Evolutionary conservation across 768 basidiomycete species (phyloP).

Genomic region (Polyporus arcularius): DNA sequence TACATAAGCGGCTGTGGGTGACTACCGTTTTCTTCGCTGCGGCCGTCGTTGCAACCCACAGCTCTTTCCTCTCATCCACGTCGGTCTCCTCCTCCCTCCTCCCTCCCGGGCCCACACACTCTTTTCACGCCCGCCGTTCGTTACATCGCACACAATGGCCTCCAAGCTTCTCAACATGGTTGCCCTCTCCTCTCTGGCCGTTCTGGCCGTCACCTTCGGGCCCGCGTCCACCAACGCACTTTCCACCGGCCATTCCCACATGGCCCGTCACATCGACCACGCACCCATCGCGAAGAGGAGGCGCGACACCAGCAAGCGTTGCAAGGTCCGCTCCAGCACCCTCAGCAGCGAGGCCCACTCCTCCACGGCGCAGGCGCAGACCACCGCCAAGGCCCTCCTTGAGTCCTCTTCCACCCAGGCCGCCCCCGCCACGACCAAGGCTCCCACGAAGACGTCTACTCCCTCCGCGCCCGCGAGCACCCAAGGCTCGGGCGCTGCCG

Average conservation of each 20-base stretch:
- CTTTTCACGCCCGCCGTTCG: conserved; percentile 29
- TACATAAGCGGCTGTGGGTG: conserved; percentile 21
- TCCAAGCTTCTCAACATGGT: conserved; percentile 58
- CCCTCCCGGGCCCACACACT: conserved; percentile 27
- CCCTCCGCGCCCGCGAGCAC: background rate
- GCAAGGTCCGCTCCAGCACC: conserved; percentile 52
- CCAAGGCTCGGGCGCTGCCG: conserved; percentile 24
- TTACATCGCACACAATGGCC: conserved; percentile 28
- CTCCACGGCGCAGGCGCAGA: conserved; percentile 18
- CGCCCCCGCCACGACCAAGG: background rate
- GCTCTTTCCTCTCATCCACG: conserved; percentile 15
- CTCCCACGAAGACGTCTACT: background rate
- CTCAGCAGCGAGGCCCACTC: conserved; percentile 12
- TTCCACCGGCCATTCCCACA: conserved; percentile 21
- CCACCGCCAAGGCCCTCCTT: conserved; percentile 14
- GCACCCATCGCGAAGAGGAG: conserved; percentile 51
- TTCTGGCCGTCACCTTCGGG: conserved; percentile 53
- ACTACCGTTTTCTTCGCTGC: conserved; percentile 16
- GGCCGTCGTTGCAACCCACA: conserved; percentile 4
- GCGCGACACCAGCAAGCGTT: conserved; percentile 46
- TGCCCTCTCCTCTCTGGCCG: conserved; percentile 56
- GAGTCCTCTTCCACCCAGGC: conserved; percentile 18
- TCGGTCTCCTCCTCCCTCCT: conserved; percentile 10
- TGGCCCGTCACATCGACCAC: conserved; percentile 46
- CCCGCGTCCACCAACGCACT: conserved; percentile 55